phyloP scores from a whole-genome alignment of 768 basidiomycete genomes.

The Ephemerocybe angulata region DNA sequence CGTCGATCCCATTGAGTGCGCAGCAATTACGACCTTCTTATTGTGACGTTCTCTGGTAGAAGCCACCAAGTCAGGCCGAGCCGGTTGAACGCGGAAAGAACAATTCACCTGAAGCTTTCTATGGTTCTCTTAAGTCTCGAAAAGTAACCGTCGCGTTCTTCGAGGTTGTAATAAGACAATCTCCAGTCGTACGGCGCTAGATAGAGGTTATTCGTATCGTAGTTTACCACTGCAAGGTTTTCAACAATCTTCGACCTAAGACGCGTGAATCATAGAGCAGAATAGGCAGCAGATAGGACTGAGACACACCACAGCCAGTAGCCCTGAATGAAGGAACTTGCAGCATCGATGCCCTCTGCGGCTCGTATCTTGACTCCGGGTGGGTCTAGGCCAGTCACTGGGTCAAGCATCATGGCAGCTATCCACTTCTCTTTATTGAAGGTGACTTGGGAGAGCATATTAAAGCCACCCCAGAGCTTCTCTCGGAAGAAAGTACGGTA shows the following conservation, averaged over 20 bases:
- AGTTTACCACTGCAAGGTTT: constrained; percentile 89
- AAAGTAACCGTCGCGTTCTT: constrained; percentile 88
- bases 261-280: not conserved
- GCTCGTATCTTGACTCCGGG: constrained; percentile 82
- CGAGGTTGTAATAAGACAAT: constrained; percentile 83
- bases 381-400: constrained; percentile 87
- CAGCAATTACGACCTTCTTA: constrained; percentile 78
- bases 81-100: not conserved
- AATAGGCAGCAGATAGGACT: not conserved
- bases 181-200: constrained; percentile 92
- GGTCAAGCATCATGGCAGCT: constrained; percentile 84
- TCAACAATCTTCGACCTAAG: constrained; percentile 86
- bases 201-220: constrained; percentile 86
- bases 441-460: constrained; percentile 78
- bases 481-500: constrained; percentile 91
- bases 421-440: constrained; percentile 91
- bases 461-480: constrained; percentile 75
- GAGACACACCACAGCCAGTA: constrained; percentile 88
- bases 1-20: constrained; percentile 84
- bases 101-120: constrained; percentile 64
- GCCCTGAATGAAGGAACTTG: constrained; percentile 80
- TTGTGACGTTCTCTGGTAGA: constrained; percentile 55
- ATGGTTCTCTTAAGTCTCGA: constrained; percentile 77
- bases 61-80: not conserved
- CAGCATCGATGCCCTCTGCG: constrained; percentile 89